These are phyloP conservation scores for Millerozyma miso DNA, from an alignment of 805 yeast species.

Conservation along the genomic window DNA sequence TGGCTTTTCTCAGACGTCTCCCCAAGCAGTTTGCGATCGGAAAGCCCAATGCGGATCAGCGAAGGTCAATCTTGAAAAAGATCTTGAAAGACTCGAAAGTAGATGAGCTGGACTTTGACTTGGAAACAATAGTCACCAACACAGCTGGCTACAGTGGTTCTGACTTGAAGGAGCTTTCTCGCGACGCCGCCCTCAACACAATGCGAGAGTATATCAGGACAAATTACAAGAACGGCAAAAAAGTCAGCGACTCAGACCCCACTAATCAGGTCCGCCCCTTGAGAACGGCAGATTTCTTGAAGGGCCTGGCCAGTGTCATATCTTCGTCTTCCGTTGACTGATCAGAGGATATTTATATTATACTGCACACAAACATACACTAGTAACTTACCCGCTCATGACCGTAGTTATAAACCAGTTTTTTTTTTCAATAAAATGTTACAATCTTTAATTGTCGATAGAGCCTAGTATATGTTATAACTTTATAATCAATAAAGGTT, in stretches of 20 bases:
- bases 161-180: slow-evolving; percentile 83
- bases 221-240: slow-evolving; percentile 44
- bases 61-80: slow-evolving; percentile 66
- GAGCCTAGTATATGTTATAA: not conserved
- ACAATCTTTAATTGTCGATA: not conserved
- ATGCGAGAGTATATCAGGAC: slow-evolving; percentile 77
- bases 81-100: slow-evolving; percentile 62
- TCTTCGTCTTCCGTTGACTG: slow-evolving; percentile 18
- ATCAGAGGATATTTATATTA: not conserved
- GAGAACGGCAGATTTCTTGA: slow-evolving; percentile 58
- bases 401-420: not conserved
- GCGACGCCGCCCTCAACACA: slow-evolving; percentile 89
- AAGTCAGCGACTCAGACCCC: slow-evolving; percentile 18
- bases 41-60: slow-evolving; percentile 64
- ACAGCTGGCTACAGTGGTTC: slow-evolving; percentile 80
- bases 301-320: slow-evolving; percentile 11
- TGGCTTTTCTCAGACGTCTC: slow-evolving; percentile 87
- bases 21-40: slow-evolving; percentile 83
- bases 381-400: not conserved
- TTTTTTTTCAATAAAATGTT: too few species aligned
- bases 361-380: not conserved
- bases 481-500: not conserved
- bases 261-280: slow-evolving; percentile 55
- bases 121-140: slow-evolving; percentile 52
- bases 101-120: slow-evolving; percentile 53